These are phyloP conservation scores for Erysimum cheiranthoides DNA, from an alignment of 345 rosid genomes.

Conservation along the genomic window DNA sequence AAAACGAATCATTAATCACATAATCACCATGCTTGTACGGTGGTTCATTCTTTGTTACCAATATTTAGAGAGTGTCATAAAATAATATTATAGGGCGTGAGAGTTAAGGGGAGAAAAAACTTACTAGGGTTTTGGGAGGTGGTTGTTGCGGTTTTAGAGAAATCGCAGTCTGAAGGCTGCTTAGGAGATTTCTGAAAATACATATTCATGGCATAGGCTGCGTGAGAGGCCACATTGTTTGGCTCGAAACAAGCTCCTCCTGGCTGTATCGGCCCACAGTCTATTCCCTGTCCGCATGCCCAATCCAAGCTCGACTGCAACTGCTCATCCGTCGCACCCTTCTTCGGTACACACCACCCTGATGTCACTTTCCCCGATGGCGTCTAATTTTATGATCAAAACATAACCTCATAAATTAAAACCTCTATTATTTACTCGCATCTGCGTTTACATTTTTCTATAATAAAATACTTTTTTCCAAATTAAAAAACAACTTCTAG, in stretches of 20 bases:
- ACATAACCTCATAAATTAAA: conserved; percentile 15
- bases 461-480: neutral
- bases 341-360: conserved; percentile 75
- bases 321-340: conserved; percentile 56
- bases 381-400: conserved; percentile 42
- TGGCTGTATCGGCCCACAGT: conserved; percentile 74
- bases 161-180: conserved; percentile 68
- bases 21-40: too few species aligned
- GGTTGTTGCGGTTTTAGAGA: conserved; percentile 71
- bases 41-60: neutral
- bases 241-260: conserved; percentile 92
- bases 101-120: neutral
- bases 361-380: conserved; percentile 57
- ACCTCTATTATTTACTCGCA: neutral
- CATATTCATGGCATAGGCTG: conserved; percentile 92
- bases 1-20: neutral
- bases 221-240: conserved; percentile 70
- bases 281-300: conserved; percentile 77
- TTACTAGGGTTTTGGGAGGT: conserved; percentile 84
- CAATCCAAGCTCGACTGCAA: conserved; percentile 80
- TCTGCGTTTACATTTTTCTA: neutral
- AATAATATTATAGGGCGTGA: neutral
- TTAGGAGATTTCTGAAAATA: conserved; percentile 60
- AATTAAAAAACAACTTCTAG: neutral
- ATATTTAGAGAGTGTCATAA: neutral